These are phyloP conservation scores for Agrocybe chaxingu DNA, from an alignment of 768 basidiomycete genomes.

Conservation along the genomic window DNA sequence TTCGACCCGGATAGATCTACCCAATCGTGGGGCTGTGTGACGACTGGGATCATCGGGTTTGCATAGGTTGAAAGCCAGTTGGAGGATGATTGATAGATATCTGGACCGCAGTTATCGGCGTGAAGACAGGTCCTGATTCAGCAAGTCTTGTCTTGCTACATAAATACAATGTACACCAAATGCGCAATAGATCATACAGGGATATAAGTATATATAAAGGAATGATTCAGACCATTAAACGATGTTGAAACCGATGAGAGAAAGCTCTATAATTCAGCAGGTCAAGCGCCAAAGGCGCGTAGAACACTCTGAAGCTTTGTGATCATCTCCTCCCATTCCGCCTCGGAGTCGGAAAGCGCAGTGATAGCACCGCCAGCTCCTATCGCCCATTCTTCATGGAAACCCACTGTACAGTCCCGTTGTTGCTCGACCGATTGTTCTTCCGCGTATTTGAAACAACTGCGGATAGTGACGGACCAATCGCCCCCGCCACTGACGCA, in stretches of 20 bases:
- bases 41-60: no score
- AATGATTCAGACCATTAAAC: not conserved
- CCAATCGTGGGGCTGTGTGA: no score
- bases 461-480: slow-evolving; percentile 93
- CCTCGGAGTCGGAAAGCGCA: slow-evolving; percentile 78
- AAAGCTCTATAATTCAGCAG: slow-evolving; percentile 11
- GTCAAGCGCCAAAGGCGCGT: slow-evolving; percentile 49
- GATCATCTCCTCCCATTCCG: slow-evolving; percentile 94
- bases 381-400: slow-evolving; percentile 63
- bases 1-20: not conserved
- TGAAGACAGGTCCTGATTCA: no score
- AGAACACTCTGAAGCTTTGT: slow-evolving; percentile 83
- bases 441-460: slow-evolving; percentile 75
- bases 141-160: not conserved
- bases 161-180: not conserved
- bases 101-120: no score
- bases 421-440: not conserved
- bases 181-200: not conserved
- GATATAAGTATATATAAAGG: not conserved
- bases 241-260: not conserved
- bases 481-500: slow-evolving; percentile 85
- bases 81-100: no score
- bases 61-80: no score
- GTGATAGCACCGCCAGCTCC: slow-evolving; percentile 98
- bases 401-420: slow-evolving; percentile 5